Percentiles rank a stretch among this genome's conserved stretches.
Conservation (phyloP, 1,139 yeast species). For the Blastobotrys serpentis region DNA sequence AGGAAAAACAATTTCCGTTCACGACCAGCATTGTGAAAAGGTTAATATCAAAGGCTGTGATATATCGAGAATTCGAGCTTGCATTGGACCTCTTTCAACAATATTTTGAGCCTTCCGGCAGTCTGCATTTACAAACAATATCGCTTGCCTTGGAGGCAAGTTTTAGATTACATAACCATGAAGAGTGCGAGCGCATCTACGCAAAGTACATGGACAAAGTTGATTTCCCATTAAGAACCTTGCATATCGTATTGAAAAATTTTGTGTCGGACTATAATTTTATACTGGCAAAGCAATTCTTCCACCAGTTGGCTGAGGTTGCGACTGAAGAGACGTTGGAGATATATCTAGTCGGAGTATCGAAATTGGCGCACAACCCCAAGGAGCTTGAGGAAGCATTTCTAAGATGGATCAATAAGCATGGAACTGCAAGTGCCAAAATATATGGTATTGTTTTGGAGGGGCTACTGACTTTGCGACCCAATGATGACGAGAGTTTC, state of each 20-base stretch:
- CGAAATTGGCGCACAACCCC: conserved; percentile 23
- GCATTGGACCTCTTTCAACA: conserved; percentile 23
- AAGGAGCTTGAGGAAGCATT: conserved; percentile 24
- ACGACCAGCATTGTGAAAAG: conserved; percentile 11
- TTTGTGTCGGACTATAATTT: conserved; percentile 26
- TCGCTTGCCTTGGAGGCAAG: conserved; percentile 27
- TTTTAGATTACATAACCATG: conserved; percentile 17
- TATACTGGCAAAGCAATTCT: conserved; percentile 27
- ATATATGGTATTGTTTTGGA: conserved; percentile 19
- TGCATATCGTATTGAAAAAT: conserved; percentile 23
- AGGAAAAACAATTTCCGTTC: conserved; percentile 6
- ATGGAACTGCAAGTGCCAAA: conserved; percentile 12
- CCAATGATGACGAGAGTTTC: conserved; percentile 15
- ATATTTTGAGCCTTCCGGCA: conserved; percentile 20
- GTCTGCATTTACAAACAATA: conserved; percentile 19
- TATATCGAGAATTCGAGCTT: conserved; percentile 16
- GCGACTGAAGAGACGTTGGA: conserved; percentile 22
- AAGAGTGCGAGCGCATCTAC: conserved; percentile 26
- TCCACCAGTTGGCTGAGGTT: conserved; percentile 24
- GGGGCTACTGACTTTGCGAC: conserved; percentile 19
- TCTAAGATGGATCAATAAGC: conserved; percentile 11
- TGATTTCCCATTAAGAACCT: conserved; percentile 18
- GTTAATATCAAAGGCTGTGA: conserved; percentile 17
- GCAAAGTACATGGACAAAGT: conserved; percentile 22
- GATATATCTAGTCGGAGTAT: conserved; percentile 23